Evolutionary conservation across 352 stramenopile species (phyloP), one percentile per base, ranked within the genome.

Genomic region (Phytophthora fragariaefolia): DNA sequence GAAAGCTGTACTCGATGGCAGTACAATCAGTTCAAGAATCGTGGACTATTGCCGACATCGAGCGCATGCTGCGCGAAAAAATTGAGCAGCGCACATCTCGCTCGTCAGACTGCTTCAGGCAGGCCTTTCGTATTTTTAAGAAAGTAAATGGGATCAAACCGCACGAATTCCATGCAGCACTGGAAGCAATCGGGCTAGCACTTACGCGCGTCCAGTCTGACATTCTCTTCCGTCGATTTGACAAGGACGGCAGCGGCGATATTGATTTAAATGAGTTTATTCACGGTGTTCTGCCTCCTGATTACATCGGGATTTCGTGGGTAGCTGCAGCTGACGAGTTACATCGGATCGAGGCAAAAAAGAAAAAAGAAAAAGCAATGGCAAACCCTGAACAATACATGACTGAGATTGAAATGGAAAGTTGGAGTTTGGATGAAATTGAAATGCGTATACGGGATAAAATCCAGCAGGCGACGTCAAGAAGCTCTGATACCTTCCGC

Each of bases 191-290:
- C 46, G 86, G 86, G 3, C 48, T 94, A n/a, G 56, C 75, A 1
- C 53, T 94, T 0, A 73, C 77, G 8, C 80, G 81, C 6, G 61
- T 67, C 6, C 82, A 91, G 43, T 77, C 86, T 0, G 79, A 91
- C 28, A 65, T 86, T 12, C 58, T 94, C 4, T 94, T 94, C 52
- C 65, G 72, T 30, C 81, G 85, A 0, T 94, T 90, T 53, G 86
- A 94, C 50, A 79, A 73, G 27, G 74, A 94, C 49, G 82, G 82
- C 17, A 93, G 84, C 48, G 86, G 86, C 3, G 86, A 90, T 24
- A 92, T 94, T 59, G 86, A 94, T 42, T 50, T 94, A 18, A 79
- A 91, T 45, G 86, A 94, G 61, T 94, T 94, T 55, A 91, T 94
- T 58, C 84, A 92, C 43, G 82, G 84, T 2, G 76, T 94, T 4